Evolutionary conservation across 108 stramenopile species (phyloP).

Genomic region (Heterococcus sp.): DNA sequence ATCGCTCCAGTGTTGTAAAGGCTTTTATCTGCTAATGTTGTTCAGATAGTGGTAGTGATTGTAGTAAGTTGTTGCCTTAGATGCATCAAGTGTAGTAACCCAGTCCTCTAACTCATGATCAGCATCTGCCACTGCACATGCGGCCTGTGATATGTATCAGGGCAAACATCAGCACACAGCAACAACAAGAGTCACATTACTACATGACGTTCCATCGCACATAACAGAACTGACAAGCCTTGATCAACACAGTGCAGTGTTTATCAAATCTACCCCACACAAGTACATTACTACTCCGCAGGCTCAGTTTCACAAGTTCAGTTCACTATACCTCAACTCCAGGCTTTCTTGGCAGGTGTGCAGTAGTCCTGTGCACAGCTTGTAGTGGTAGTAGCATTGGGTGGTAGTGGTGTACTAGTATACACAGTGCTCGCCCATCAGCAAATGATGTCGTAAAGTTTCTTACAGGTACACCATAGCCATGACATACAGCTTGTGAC

Average conservation of each 20-base stretch:
- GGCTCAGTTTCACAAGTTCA: too few species aligned
- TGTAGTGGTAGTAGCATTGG: conserved; percentile 52
- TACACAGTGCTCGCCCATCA: conserved; percentile 77
- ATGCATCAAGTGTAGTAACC: conserved; percentile 9
- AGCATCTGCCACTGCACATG: too few species aligned
- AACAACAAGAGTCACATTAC: too few species aligned
- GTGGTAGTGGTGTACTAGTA: conserved; percentile 86
- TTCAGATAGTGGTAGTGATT: not conserved
- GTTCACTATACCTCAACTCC: too few species aligned
- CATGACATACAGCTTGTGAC: conserved; percentile 75
- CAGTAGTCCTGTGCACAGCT: conserved; percentile 22
- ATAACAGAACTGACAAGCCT: too few species aligned
- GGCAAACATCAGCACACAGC: too few species aligned
- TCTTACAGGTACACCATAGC: conserved; percentile 63
- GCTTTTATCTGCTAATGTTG: not conserved
- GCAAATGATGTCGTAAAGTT: conserved; percentile 78
- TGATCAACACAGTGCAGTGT: too few species aligned
- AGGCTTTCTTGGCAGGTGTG: conserved; percentile 15
- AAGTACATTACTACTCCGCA: too few species aligned
- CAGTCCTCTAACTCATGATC: conserved; percentile 17
- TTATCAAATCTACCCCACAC: too few species aligned
- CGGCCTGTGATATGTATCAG: too few species aligned
- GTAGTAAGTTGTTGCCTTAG: not conserved
- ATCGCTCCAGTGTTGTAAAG: not conserved
- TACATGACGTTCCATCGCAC: too few species aligned